Percentiles rank a stretch among this genome's conserved stretches.
Conservation (phyloP, 768 basidiomycete genomes). For the Mycena haematopus region DNA sequence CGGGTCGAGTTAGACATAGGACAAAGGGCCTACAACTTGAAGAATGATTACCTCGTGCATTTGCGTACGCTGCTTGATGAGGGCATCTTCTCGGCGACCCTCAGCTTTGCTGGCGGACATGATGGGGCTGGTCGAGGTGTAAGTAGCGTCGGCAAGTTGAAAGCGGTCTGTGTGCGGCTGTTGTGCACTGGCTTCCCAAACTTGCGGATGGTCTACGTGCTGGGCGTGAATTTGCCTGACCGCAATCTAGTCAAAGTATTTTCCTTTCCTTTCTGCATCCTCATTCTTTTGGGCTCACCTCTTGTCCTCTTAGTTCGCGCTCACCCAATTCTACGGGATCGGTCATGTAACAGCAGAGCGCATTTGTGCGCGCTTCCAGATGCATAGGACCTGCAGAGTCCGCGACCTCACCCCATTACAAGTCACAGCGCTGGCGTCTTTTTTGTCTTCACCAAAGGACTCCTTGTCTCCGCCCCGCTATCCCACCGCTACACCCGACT, state of each 20-base stretch:
- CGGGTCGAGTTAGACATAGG: background rate
- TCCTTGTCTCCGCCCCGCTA: slow-evolving; percentile 68
- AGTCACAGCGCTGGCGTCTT: slow-evolving; percentile 90
- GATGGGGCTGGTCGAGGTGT: background rate
- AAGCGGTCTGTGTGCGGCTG: slow-evolving; percentile 9
- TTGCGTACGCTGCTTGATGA: slow-evolving; percentile 81
- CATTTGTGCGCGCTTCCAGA: slow-evolving; percentile 90
- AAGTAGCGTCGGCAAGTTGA: slow-evolving; percentile 7
- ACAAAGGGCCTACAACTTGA: too few species aligned
- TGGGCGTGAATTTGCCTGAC: slow-evolving; percentile 85
- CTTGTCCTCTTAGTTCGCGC: slow-evolving; percentile 77
- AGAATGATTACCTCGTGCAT: slow-evolving; percentile 58
- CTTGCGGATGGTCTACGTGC: slow-evolving; percentile 77
- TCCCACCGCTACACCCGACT: slow-evolving; percentile 66
- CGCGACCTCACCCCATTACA: slow-evolving; percentile 84
- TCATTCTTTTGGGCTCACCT: slow-evolving; percentile 5
- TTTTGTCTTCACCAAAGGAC: slow-evolving; percentile 88
- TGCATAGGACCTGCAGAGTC: slow-evolving; percentile 86
- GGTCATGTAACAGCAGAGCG: slow-evolving; percentile 76
- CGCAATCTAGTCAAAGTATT: slow-evolving; percentile 73
- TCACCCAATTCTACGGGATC: slow-evolving; percentile 90
- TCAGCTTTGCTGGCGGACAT: slow-evolving; percentile 85
- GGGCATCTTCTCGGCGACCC: slow-evolving; percentile 85
- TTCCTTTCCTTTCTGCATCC: background rate
- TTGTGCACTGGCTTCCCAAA: background rate